Percentiles rank a stretch among this genome's conserved stretches.
phyloP scores from a whole-genome alignment of 306 rosid genomes.

The Clitoria ternatea region DNA sequence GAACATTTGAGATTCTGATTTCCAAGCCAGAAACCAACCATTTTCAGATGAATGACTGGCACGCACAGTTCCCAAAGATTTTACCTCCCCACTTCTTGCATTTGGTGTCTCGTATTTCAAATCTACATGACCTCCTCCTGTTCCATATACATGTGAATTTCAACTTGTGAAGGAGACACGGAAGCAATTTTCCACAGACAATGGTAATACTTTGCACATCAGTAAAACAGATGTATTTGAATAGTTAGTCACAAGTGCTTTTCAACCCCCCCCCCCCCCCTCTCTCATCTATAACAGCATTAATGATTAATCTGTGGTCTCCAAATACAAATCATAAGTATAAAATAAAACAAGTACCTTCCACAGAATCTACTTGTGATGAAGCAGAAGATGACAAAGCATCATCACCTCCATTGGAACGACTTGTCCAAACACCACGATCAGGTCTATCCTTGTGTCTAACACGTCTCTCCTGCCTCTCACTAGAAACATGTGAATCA shows the following conservation, averaged over 20 bases:
- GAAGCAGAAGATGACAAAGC: slow-evolving; percentile 35
- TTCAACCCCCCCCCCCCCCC: background rate
- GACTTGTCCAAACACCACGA: slow-evolving; percentile 52
- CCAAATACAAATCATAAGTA: background rate
- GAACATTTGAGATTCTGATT: background rate
- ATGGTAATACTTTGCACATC: background rate
- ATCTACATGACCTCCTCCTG: slow-evolving; percentile 38
- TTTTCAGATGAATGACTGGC: slow-evolving; percentile 47
- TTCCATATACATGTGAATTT: slow-evolving; percentile 7
- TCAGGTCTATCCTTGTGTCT: slow-evolving; percentile 61
- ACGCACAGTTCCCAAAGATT: slow-evolving; percentile 37
- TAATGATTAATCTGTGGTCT: background rate
- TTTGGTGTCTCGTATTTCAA: slow-evolving; percentile 30
- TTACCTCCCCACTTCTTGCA: slow-evolving; percentile 41
- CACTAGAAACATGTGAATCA: slow-evolving; percentile 44
- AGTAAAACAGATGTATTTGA: background rate
- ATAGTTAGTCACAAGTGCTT: background rate
- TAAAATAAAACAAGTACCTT: slow-evolving; percentile 39
- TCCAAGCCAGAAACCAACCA: slow-evolving; percentile 43
- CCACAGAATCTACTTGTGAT: slow-evolving; percentile 34
- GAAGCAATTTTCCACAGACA: slow-evolving; percentile 1
- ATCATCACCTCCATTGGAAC: slow-evolving; percentile 50
- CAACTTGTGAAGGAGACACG: background rate
- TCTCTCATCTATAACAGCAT: background rate
- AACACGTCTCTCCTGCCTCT: slow-evolving; percentile 46